These are phyloP conservation scores for Amaranthus hypochondriacus DNA, from an alignment of 148 eudicot species.

Conservation along the genomic window DNA sequence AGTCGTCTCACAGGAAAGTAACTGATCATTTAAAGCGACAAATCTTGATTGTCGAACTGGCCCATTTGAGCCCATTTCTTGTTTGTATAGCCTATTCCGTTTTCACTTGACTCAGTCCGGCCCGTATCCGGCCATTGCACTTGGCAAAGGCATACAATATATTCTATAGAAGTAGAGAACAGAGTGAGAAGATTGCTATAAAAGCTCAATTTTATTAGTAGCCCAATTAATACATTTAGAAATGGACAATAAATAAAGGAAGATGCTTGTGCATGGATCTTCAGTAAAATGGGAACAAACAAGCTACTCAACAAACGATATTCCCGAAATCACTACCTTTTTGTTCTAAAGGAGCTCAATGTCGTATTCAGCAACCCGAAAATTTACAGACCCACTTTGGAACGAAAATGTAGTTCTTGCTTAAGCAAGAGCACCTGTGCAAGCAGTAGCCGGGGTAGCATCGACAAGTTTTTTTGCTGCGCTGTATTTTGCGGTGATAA, in stretches of 20 bases:
- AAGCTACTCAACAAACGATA: conserved; percentile 6
- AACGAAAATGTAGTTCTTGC: not conserved
- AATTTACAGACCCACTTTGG: not conserved
- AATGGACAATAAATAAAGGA: not conserved
- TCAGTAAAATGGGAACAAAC: not conserved
- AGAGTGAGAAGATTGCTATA: too few relatives aligned
- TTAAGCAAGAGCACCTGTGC: conserved; percentile 65
- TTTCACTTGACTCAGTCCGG: too few relatives aligned
- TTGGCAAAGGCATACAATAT: too few relatives aligned
- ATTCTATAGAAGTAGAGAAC: too few relatives aligned
- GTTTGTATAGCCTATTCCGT: too few relatives aligned
- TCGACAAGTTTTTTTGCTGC: conserved; percentile 44
- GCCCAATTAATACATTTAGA: not conserved
- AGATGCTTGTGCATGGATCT: not conserved
- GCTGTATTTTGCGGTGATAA: conserved; percentile 90
- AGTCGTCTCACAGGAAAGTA: too few relatives aligned
- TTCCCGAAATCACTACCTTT: not conserved
- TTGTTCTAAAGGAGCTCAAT: conserved; percentile 4
- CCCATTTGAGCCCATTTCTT: too few relatives aligned
- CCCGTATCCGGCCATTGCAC: too few relatives aligned
- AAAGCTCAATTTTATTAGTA: not conserved
- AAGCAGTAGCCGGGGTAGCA: conserved; percentile 74
- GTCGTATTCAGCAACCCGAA: not conserved
- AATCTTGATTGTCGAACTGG: too few relatives aligned
- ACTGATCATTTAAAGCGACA: too few relatives aligned